Base-by-base conservation (phyloP, 2,329 filamentous ascomycete genomes). In the Emericellopsis cladophorae region DNA sequence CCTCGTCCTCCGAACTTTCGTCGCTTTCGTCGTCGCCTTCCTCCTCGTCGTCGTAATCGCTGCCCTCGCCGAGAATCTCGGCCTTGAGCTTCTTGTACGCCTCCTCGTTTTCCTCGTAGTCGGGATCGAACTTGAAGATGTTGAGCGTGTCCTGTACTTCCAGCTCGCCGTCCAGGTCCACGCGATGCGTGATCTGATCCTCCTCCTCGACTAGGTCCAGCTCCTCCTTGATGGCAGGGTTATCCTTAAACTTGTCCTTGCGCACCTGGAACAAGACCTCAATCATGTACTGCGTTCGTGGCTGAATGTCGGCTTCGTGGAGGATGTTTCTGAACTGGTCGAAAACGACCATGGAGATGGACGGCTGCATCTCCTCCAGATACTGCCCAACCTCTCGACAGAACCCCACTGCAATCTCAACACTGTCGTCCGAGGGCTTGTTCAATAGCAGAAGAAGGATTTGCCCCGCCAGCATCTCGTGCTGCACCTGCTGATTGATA, bases 251-350 rank as follows among this genome's bases (percentile, higher is more conserved):
- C 53, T 84, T 84, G 63, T 96, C 90, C 62, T 95, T 95, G 47
- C 92, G 78, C 42, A 95, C 83, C 64, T 98, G 89, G 59, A 98
- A 98, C 35, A 98, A 66, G 6, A 96, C 92, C 60, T 98, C 92
- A 43, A 98, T 90, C 85, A 95, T 95, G 63, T 96, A 98, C 64
- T 98, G 92, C n/a, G 90, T 89, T 48, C 92, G 76, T 70, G 95
- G 95, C 57, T 96, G 90, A 58, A 98, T 95, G 55, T 92, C 89
- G 36, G 88, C 88, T 60, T 98, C 92, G 65, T 98, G 90, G 8
- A 98, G 68, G 47, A 96, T 95, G 51, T 83, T 90, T 51, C 92
- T 72, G 67, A 98, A 94, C 59, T 95, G 89, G 54, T 98, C 92
- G 55, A 94, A 98, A 7, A 98, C 87, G 21, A 83, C 84, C 49